Conservation (phyloP, 2,329 filamentous ascomycete species). For the Colletotrichum sp. region DNA sequence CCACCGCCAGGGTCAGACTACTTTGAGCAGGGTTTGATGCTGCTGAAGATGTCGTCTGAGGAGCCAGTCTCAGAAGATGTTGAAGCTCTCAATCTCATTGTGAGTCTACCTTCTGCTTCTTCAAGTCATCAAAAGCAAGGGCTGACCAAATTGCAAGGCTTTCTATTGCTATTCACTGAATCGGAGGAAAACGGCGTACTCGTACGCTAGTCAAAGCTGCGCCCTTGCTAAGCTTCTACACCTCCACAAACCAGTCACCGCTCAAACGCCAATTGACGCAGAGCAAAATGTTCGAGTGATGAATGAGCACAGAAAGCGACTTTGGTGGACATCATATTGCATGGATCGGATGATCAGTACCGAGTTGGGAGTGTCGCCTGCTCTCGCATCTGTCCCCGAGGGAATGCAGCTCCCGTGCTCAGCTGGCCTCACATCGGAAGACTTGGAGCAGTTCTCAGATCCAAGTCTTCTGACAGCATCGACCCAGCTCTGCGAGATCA, state of each 20-base stretch:
- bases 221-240: conserved; percentile 12
- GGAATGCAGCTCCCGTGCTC: background rate
- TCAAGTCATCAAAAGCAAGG: fast-evolving
- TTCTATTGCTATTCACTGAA: conserved; percentile 22
- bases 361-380: conserved; percentile 11
- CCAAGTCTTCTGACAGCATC: background rate
- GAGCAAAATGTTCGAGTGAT: background rate
- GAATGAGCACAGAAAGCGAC: conserved; percentile 10
- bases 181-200: conserved; percentile 19
- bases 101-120: background rate
- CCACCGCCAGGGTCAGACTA: conserved; percentile 19
- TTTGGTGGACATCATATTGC: conserved; percentile 22
- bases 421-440: background rate
- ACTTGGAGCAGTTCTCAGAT: conserved; percentile 15
- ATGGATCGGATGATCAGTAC: conserved; percentile 18
- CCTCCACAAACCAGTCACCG: background rate
- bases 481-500: conserved; percentile 13
- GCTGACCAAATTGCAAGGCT: background rate
- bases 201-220: conserved; percentile 18
- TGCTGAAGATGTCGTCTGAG: conserved; percentile 15
- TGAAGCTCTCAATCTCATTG: conserved; percentile 9
- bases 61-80: conserved; percentile 12
- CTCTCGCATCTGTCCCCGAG: background rate
- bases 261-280: background rate
- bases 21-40: conserved; percentile 20